These are phyloP conservation scores for Ceratobasidium theobromae DNA, from an alignment of 1,284 basidiomycete species.

Conservation along the genomic window DNA sequence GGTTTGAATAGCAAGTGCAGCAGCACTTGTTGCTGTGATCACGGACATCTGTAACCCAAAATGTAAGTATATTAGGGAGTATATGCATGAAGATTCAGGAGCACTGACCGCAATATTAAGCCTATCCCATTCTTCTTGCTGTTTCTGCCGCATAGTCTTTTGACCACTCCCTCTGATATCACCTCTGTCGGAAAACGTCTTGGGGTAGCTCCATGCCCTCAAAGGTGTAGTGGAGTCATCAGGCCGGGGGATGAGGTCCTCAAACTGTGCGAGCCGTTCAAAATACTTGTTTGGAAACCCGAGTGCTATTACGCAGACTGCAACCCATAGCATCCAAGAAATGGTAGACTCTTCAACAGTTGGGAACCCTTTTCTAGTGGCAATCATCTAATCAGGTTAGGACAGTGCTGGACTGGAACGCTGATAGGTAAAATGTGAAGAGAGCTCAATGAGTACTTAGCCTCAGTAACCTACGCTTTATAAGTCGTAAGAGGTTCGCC, in stretches of 20 bases:
- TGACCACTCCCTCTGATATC: not conserved
- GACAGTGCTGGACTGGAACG: too few species aligned
- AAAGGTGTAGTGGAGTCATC: too few species aligned
- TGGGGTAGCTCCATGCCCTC: not conserved
- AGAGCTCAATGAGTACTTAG: too few species aligned
- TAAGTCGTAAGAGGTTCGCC: too few species aligned
- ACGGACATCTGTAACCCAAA: not conserved
- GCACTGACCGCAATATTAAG: not conserved
- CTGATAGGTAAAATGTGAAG: too few species aligned
- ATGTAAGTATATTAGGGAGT: not conserved
- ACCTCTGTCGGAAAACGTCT: conserved; percentile 12
- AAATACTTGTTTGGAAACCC: conserved; percentile 19
- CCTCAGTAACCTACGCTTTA: too few species aligned
- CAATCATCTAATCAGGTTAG: too few species aligned
- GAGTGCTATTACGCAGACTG: not conserved
- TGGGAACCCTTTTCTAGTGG: not conserved
- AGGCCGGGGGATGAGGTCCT: not conserved
- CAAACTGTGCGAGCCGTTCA: conserved; percentile 4
- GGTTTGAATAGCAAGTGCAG: conserved; percentile 11
- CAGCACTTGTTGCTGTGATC: conserved; percentile 6
- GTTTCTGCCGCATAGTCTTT: conserved; percentile 16
- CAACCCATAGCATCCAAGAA: not conserved
- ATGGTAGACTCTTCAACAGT: not conserved
- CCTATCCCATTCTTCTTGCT: conserved; percentile 12
- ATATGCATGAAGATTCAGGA: not conserved